Base-by-base conservation (phyloP, 108 stramenopile genomes). In the Cyclotella cryptica region DNA sequence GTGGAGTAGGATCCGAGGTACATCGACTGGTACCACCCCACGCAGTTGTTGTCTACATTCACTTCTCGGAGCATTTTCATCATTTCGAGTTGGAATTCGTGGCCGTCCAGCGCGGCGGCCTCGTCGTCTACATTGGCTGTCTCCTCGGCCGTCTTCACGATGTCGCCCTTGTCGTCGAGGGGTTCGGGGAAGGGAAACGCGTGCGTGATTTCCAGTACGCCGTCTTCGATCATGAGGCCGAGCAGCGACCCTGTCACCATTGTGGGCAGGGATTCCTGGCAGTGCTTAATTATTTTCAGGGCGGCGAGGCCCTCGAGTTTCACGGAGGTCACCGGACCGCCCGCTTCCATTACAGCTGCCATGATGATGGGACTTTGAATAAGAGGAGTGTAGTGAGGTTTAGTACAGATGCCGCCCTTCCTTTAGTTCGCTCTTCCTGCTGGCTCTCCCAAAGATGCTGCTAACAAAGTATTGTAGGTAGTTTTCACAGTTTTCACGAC, bases 21-120 rank as follows among this genome's bases (percentile, higher is more conserved):
- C 88, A 96, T 97, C 74, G 92, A 92, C 70, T 97, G 97, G 86
- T 99, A 99, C 98, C 98, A 99, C n/a, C 99, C 99, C 52, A 98
- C 98, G 74, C 94, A 95, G 85, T 98, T 99, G 84, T 96, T 97
- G 78, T 99, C 99, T 40, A 98, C 94, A 75, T 98, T 98, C 70
- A 98, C 97, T 88, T 97, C 96, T 54, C 94, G 83, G 12, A 99
- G 87, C 98, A 99, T 98, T 79, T 96, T 94, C 97, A 99, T 98
- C 98, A 99, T 99, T 82, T 99, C 97, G 39, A 96, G 72, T 78
- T 98, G 97, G 73, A 92, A 99, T 62, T 90, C 93, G 67, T 92
- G 87, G 52, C 90, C 91, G 35, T 95, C 90, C 68, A 92, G 69
- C 0, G 76, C 90, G 51, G 84, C 92, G 19, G 79, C 87, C 53